Evolutionary conservation across 805 yeast species (phyloP).

Genomic region (Saturnispora sanitii): DNA sequence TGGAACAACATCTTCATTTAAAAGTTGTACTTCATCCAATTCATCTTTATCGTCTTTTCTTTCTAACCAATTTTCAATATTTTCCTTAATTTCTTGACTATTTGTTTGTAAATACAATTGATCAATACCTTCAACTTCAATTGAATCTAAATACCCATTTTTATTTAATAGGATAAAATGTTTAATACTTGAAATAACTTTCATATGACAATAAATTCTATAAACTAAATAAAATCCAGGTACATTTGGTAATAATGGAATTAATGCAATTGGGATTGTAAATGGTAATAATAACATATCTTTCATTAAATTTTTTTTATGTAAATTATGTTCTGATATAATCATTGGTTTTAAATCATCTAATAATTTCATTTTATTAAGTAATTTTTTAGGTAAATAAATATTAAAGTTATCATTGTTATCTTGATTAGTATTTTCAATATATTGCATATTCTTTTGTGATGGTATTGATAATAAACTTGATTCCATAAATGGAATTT

Average conservation of each 20-base stretch:
- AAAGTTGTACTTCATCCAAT: constrained; percentile 28
- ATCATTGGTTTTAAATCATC: constrained; percentile 36
- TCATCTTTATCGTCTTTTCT: background rate
- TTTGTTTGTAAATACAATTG: constrained; percentile 21
- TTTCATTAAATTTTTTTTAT: constrained; percentile 42
- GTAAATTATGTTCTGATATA: constrained; percentile 37
- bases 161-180: constrained; percentile 52
- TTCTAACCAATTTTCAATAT: constrained; percentile 15
- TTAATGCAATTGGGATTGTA: constrained; percentile 65
- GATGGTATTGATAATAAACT: constrained; percentile 72
- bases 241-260: constrained; percentile 84
- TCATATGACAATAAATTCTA: constrained; percentile 75
- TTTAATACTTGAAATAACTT: constrained; percentile 64
- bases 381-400: constrained; percentile 38
- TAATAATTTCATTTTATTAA: constrained; percentile 23
- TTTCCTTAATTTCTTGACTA: constrained; percentile 14
- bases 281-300: constrained; percentile 61
- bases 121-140: constrained; percentile 25
- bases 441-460: constrained; percentile 42
- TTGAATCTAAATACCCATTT: constrained; percentile 28
- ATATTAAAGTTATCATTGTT: constrained; percentile 35
- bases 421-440: too few species aligned
- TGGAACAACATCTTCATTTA: constrained; percentile 35
- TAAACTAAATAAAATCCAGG: constrained; percentile 84
- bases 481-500: constrained; percentile 73